A percentile compares a stretch with the other conserved stretches of the same genome.
Conservation (phyloP, 768 basidiomycete genomes). For the Exidia glandulosa region DNA sequence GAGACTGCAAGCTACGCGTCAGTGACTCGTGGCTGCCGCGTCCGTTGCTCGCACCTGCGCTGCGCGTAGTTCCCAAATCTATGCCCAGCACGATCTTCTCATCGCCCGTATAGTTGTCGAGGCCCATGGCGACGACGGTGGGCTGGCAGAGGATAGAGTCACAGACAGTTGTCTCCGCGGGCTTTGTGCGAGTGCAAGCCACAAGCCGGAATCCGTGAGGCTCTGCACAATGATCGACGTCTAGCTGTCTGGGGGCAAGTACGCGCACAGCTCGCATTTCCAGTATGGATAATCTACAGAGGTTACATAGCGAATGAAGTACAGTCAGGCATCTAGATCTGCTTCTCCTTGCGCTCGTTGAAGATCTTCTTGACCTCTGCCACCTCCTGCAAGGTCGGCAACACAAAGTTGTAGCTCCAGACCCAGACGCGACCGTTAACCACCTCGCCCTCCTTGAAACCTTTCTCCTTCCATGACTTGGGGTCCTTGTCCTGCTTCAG, state of each 20-base stretch:
- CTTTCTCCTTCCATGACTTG: constrained; percentile 17
- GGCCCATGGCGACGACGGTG: neutral
- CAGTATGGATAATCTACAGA: neutral
- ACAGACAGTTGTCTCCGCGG: neutral
- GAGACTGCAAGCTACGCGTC: neutral
- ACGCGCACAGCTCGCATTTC: neutral
- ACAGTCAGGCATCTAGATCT: neutral
- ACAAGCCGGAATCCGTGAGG: no score
- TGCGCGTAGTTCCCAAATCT: neutral
- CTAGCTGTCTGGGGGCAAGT: neutral
- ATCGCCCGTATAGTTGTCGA: neutral
- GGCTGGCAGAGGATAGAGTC: neutral
- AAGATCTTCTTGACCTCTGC: constrained; percentile 12
- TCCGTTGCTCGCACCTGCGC: neutral
- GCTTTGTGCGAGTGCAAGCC: neutral
- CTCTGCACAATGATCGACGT: no score
- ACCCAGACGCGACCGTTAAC: constrained; percentile 19
- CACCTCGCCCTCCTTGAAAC: constrained; percentile 21
- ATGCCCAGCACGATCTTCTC: neutral
- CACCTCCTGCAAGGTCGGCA: constrained; percentile 19
- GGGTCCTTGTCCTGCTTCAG: constrained; percentile 18
- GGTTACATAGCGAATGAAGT: neutral
- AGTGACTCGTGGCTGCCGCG: neutral
- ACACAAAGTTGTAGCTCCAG: constrained; percentile 22
- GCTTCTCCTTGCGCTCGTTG: neutral